Conservation (phyloP, 805 yeast species). For the Spathaspora girioi region DNA sequence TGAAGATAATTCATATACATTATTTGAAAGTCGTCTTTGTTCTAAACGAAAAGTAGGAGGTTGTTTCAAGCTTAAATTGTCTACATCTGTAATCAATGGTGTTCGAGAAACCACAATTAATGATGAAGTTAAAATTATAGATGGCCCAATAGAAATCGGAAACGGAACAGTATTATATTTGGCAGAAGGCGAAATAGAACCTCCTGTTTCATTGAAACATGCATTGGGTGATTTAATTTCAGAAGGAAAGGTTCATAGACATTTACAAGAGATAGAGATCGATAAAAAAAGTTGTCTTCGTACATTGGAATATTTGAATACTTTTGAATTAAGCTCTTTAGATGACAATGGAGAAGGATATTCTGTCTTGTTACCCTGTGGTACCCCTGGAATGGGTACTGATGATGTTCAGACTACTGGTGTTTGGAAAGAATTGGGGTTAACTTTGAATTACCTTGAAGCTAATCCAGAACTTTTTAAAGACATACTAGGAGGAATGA, state of each 20-base stretch:
- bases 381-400: slow-evolving; percentile 18
- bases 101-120: slow-evolving; percentile 38
- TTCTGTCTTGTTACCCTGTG: slow-evolving; percentile 75
- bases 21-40: slow-evolving; percentile 55
- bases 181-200: slow-evolving; percentile 52
- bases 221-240: slow-evolving; percentile 52
- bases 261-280: slow-evolving; percentile 26
- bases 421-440: slow-evolving; percentile 64
- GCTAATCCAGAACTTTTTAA: slow-evolving; percentile 48
- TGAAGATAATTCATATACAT: slow-evolving; percentile 16
- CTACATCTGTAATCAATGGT: slow-evolving; percentile 15
- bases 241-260: slow-evolving; percentile 23
- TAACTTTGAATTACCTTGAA: slow-evolving; percentile 58
- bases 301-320: slow-evolving; percentile 55
- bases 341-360: slow-evolving; percentile 58
- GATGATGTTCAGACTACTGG: slow-evolving; percentile 7
- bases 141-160: slow-evolving; percentile 49
- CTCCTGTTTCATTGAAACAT: slow-evolving; percentile 63
- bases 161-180: slow-evolving; percentile 61
- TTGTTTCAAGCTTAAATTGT: slow-evolving; percentile 44
- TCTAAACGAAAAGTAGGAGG: slow-evolving; percentile 54
- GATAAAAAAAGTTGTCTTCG: slow-evolving; percentile 51
- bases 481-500: slow-evolving; percentile 51
- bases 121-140: slow-evolving; percentile 47
- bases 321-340: slow-evolving; percentile 49